Evolutionary conservation across 805 yeast genomes (phyloP).

Genomic region (Lipomyces spencermartinsiae): DNA sequence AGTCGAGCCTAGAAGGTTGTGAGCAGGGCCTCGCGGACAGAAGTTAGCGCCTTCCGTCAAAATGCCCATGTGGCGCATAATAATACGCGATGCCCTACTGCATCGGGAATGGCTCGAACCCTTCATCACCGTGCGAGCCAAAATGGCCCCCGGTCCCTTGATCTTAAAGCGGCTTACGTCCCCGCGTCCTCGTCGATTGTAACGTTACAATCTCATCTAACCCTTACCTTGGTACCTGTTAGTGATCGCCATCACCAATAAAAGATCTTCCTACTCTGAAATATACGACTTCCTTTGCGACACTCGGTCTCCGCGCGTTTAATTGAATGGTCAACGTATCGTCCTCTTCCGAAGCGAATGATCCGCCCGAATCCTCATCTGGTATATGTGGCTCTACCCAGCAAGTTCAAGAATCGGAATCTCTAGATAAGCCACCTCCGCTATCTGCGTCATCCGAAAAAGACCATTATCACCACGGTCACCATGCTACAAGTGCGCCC

Average conservation of each 20-base stretch:
- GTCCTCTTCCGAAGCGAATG: slow-evolving; percentile 35
- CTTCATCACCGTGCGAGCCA: not conserved
- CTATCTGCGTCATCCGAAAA: not conserved
- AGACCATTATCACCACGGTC: slow-evolving; percentile 21
- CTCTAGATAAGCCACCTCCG: slow-evolving; percentile 37
- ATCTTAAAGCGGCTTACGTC: not conserved
- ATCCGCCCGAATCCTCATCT: slow-evolving; percentile 35
- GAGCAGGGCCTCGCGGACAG: too few relatives aligned
- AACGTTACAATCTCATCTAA: not conserved
- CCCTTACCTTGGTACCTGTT: not conserved
- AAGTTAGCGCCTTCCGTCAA: too few relatives aligned
- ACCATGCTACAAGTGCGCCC: slow-evolving; percentile 25
- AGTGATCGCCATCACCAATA: not conserved
- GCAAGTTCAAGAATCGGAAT: slow-evolving; percentile 17
- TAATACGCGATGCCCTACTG: not conserved
- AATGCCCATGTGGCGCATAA: too few relatives aligned
- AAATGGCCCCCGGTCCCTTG: not conserved
- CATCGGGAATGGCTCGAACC: not conserved
- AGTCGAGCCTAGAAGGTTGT: not conserved
- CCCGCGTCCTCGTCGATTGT: not conserved
- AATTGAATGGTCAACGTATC: slow-evolving; percentile 33
- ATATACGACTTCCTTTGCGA: not conserved
- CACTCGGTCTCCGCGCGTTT: not conserved
- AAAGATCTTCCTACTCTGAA: not conserved
- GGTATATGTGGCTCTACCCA: slow-evolving; percentile 35